phyloP scores from a whole-genome alignment of 805 yeast genomes.

The Pichia scutulata region DNA sequence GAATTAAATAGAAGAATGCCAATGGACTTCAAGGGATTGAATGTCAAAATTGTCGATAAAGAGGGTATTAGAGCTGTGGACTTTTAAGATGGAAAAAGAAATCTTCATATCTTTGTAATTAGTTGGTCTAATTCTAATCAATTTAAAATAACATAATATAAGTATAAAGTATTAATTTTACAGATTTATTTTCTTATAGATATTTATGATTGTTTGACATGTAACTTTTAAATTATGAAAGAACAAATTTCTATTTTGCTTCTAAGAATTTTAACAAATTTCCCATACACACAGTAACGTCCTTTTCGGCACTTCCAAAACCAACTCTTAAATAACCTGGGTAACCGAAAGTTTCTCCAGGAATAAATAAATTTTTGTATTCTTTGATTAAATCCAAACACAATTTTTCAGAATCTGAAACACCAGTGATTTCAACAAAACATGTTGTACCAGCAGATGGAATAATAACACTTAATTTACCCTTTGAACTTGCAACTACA shows the following conservation, averaged over 20 bases:
- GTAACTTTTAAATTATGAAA: too few species aligned
- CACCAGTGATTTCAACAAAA: too few species aligned
- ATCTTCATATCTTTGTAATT: background rate
- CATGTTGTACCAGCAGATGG: background rate
- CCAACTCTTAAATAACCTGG: background rate
- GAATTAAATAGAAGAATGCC: slow-evolving; percentile 86
- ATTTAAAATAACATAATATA: background rate
- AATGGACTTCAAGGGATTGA: slow-evolving; percentile 80
- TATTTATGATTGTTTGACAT: too few species aligned
- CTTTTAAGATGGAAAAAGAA: slow-evolving; percentile 1
- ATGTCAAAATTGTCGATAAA: slow-evolving; percentile 29
- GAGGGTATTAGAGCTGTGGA: slow-evolving; percentile 28
- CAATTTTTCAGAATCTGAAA: background rate
- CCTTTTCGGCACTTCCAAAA: background rate
- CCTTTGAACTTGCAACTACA: background rate
- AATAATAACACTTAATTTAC: background rate
- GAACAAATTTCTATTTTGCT: too few species aligned
- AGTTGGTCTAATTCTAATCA: background rate
- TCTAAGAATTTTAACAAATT: slow-evolving; percentile 21
- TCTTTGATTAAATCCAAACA: background rate
- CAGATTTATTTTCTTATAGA: too few species aligned
- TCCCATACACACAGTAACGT: background rate
- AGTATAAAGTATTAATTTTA: too few species aligned
- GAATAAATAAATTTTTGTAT: background rate
- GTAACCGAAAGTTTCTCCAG: background rate